A percentile compares a stretch with the other conserved stretches of the same genome.
Evolutionary conservation across 495 filamentous ascomycete genomes (phyloP).

Genomic region (Penicillium coprophilum): DNA sequence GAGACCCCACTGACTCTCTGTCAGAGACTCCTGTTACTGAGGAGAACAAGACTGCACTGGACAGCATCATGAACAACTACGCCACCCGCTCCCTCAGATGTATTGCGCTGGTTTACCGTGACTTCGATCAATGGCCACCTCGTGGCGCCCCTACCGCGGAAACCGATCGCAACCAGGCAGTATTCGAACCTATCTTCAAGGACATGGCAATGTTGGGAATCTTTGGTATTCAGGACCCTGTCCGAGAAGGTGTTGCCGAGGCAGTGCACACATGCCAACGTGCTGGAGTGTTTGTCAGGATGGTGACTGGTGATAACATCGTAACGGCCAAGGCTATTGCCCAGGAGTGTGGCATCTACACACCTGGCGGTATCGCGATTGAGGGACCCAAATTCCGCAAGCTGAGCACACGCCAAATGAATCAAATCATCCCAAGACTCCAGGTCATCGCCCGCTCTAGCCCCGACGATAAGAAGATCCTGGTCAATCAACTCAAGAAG

Average conservation of each 20-base stretch:
- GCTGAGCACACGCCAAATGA: slow-evolving; percentile 65
- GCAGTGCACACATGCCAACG: slow-evolving; percentile 72
- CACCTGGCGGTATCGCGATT: slow-evolving; percentile 71
- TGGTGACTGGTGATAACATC: slow-evolving; percentile 91
- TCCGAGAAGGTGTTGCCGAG: slow-evolving; percentile 72
- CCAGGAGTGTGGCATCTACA: slow-evolving; percentile 78
- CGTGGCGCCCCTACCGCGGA: slow-evolving; percentile 62
- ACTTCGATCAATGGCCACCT: slow-evolving; percentile 89
- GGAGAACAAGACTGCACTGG: slow-evolving; percentile 59
- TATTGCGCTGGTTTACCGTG: slow-evolving; percentile 81
- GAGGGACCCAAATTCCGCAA: slow-evolving; percentile 79
- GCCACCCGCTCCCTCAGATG: slow-evolving; percentile 81
- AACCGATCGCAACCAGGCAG: slow-evolving; percentile 66
- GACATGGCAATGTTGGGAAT: slow-evolving; percentile 76
- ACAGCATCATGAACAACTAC: slow-evolving; percentile 69
- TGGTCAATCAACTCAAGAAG: slow-evolving; percentile 78
- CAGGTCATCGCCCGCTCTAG: slow-evolving; percentile 85
- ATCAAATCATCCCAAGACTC: slow-evolving; percentile 66
- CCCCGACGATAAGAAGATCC: slow-evolving; percentile 78
- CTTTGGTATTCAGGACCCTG: slow-evolving; percentile 86
- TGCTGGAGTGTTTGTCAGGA: slow-evolving; percentile 81
- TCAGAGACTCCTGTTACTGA: slow-evolving; percentile 54
- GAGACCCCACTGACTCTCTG: slow-evolving; percentile 64
- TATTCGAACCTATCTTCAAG: slow-evolving; percentile 77
- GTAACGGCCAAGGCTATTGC: slow-evolving; percentile 86